phyloP scores from a whole-genome alignment of 1,284 basidiomycete species.

The Rhodotorula sp. region DNA sequence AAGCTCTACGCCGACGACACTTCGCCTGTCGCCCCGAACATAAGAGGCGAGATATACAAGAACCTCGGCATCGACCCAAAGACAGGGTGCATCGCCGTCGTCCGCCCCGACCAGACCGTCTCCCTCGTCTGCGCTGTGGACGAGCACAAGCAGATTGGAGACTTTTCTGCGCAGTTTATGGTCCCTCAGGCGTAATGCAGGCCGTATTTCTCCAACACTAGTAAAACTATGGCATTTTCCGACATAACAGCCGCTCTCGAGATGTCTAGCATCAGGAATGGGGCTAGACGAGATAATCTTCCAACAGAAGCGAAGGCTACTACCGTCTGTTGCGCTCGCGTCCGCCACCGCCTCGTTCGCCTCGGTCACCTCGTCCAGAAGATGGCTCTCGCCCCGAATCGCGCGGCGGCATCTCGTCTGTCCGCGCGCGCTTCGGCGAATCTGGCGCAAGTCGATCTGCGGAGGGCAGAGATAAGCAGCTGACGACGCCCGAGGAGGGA shows the following conservation, averaged over 20 bases:
- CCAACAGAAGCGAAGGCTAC: not conserved
- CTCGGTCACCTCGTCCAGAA: not conserved
- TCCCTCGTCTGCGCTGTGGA: conserved; percentile 35
- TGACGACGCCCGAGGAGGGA: not conserved
- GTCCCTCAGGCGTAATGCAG: not conserved
- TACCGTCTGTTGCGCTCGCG: not conserved
- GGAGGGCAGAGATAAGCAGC: not conserved
- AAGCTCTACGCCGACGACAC: conserved; percentile 46
- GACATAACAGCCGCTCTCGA: not conserved
- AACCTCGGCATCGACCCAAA: conserved; percentile 45
- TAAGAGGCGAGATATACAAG: conserved; percentile 46
- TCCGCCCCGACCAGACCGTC: conserved; percentile 48
- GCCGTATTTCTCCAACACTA: not conserved
- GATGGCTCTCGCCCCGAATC: not conserved
- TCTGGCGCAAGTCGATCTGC: conserved; percentile 19
- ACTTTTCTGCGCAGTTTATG: conserved; percentile 3
- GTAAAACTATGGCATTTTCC: not conserved
- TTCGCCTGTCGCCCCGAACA: conserved; percentile 41
- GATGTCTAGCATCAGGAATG: not conserved
- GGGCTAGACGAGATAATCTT: not conserved
- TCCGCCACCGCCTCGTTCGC: not conserved
- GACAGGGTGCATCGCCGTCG: conserved; percentile 44
- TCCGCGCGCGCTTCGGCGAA: conserved; percentile 22
- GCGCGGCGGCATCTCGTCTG: conserved; percentile 12
- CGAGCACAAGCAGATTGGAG: conserved; percentile 35